Base-by-base conservation (phyloP, 805 yeast species). In the Candida schatavii region DNA sequence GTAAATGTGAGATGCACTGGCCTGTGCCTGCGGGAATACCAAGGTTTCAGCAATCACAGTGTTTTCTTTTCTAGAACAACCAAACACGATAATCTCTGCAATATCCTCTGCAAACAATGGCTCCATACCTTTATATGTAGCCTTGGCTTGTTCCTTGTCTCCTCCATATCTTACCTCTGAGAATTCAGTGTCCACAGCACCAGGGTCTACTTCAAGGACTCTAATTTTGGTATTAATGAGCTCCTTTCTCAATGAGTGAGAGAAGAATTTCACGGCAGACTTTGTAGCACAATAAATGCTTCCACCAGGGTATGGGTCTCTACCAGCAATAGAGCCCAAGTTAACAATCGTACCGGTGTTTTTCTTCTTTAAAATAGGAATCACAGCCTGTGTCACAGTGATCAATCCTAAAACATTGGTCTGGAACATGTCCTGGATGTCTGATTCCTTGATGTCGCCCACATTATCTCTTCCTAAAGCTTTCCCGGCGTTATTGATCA, bases 101-200 rank as follows among this genome's bases (percentile, higher is more conserved):
- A 67, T 64, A 46, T 67, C 72, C 41, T 54, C 58, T 3, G 70
- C 60, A 14, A 46, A 42, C 42, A 67, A 55, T 2, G 72, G 72
- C 40, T 54, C 54, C 17, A 63, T 54, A 10, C 69, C 70, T 39
- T 55, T 56, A 46, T 66, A 67, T 14, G 64, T 68, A 22, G 53
- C 55, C 26, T 61, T 57, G 19, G 71, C 70, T 11, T 51, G 46
- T 5, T 50, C 49, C 37, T 48, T 36, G 43, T 66, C 70, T 26
- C 72, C 71, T 22, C 57, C 45, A 47, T 54, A 59, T 39, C 72
- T 56, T 29, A 66, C 68, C 29, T 59, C 42, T 15, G 66, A 59
- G 41, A 67, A 67, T 49, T 67, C 72, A 20, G 72, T 66, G 44
- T 57, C 57, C 3, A 67, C 72, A 10, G 68, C 68, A 43, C 72